A percentile compares a stretch with the other conserved stretches of the same genome.
Conservation (phyloP, 2,329 filamentous ascomycete genomes). For the Aspergillus chevalieri region DNA sequence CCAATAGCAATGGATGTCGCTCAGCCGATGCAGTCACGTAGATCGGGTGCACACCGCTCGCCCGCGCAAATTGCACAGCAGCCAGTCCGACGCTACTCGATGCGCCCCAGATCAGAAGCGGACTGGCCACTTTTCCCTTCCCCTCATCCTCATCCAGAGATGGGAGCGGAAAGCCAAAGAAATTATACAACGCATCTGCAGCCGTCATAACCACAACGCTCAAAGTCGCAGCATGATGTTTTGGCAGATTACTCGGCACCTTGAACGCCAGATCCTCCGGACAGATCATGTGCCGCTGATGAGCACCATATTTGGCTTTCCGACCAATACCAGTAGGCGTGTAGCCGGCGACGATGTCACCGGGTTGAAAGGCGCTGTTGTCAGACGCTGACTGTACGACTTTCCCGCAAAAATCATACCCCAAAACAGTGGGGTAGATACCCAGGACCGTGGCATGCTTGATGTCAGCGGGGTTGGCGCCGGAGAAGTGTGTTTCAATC, state of each 20-base stretch:
- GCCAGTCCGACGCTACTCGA: constrained; percentile 1
- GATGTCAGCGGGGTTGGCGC: constrained; percentile 3
- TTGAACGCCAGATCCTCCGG: constrained; percentile 2
- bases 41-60: constrained; percentile 11
- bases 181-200: not conserved
- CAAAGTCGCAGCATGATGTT: not conserved
- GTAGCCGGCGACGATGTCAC: not conserved
- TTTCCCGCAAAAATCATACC: constrained; percentile 4
- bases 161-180: not conserved
- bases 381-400: not conserved
- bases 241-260: not conserved
- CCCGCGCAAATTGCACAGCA: constrained; percentile 1
- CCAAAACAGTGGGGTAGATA: constrained; percentile 1
- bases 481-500: not conserved
- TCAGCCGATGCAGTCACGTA: constrained; percentile 20
- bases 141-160: not conserved
- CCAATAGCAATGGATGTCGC: constrained; percentile 10
- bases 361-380: not conserved
- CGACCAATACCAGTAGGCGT: not conserved
- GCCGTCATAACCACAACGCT: not conserved
- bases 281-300: not conserved
- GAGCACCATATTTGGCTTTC: not conserved
- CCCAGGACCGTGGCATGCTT: constrained; percentile 1
- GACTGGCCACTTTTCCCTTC: not conserved
- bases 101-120: constrained; percentile 3